A percentile compares a stretch with the other conserved stretches of the same genome.
phyloP scores from a whole-genome alignment of 2,329 filamentous ascomycete genomes.

The Escovopsis sp. region DNA sequence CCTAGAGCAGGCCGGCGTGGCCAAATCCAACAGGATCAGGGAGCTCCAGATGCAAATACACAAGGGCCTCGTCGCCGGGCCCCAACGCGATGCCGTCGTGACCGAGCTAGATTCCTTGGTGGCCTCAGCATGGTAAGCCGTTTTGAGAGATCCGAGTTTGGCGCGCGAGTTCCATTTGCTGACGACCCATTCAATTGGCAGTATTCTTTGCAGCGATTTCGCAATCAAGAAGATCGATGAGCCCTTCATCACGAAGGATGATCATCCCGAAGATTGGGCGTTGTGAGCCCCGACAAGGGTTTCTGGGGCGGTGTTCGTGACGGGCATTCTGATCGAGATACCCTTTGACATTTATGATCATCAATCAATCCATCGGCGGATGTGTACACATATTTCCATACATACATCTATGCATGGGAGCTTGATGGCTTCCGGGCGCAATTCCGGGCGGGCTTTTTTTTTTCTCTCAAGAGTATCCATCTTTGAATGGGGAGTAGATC shows the following conservation, averaged over 20 bases:
- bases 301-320: neutral
- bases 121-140: constrained; percentile 65
- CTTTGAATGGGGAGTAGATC: too few species aligned
- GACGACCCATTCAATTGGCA: constrained; percentile 26
- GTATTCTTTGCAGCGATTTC: constrained; percentile 86
- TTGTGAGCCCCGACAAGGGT: constrained; percentile 23
- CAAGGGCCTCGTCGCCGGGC: constrained; percentile 54
- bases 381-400: too few species aligned
- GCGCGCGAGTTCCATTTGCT: neutral
- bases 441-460: too few species aligned
- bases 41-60: constrained; percentile 77
- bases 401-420: too few species aligned
- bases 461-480: too few species aligned
- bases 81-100: constrained; percentile 67
- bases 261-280: constrained; percentile 71
- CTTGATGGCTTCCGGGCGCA: too few species aligned
- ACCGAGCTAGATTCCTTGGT: constrained; percentile 85
- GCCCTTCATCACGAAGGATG: constrained; percentile 64
- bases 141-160: too few species aligned
- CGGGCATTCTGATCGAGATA: too few species aligned
- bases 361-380: neutral
- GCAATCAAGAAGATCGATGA: constrained; percentile 91
- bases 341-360: neutral
- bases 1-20: constrained; percentile 63
- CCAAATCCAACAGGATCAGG: constrained; percentile 63